Base-by-base conservation (phyloP, 495 filamentous ascomycete species). In the Podospora bellae-mahoneyi region DNA sequence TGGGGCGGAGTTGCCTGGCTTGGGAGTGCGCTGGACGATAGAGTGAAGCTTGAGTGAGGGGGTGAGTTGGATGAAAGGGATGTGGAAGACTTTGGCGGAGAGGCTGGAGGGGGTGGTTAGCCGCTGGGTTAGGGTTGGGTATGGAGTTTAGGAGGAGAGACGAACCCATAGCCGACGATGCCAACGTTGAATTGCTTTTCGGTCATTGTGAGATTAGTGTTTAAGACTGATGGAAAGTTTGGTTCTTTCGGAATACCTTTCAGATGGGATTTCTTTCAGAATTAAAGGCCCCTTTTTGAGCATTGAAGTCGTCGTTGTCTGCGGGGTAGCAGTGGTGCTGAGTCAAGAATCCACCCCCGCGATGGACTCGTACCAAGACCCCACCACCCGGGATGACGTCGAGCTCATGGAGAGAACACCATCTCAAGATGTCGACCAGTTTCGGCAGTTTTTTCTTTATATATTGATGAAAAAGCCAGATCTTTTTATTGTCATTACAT, bases 41-140 rank as follows among this genome's bases (percentile, higher is more conserved):
- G 90, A 87, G 71, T 94, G 86, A 57, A 96, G 86, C 18, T 84
- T 87, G 69, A 95, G 82, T 44, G 85, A 79, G 27, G 90, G 82
- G 1, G 89, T 85, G 27, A 83, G 81, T 54, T 80, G 78, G 75
- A 97, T 89, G 79, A 95, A 91, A 66, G 93, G 93, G 77, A 97
- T 94, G 79, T 96, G 93, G 82, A 96, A 96, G 79, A 90, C 79
- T 73, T 94, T 94, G 71, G 93, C 92, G 57, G 92, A 94, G 79
- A 94, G 81, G 74, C 92, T 86, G 62, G 32, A 44, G 19, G 5
- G 71, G 53, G 72, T 62, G 2, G 69, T 69, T 69, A 68, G 60
- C n/a, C 70, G 20, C 20, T 48, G 1, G n/a, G 55, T 58, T 62
- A 32, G 56, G 7, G 44, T 13, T 15, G 18, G 9, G 18, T 19